phyloP scores from a whole-genome alignment of 176 grass and related monocot species.

The Phragmites australis region DNA sequence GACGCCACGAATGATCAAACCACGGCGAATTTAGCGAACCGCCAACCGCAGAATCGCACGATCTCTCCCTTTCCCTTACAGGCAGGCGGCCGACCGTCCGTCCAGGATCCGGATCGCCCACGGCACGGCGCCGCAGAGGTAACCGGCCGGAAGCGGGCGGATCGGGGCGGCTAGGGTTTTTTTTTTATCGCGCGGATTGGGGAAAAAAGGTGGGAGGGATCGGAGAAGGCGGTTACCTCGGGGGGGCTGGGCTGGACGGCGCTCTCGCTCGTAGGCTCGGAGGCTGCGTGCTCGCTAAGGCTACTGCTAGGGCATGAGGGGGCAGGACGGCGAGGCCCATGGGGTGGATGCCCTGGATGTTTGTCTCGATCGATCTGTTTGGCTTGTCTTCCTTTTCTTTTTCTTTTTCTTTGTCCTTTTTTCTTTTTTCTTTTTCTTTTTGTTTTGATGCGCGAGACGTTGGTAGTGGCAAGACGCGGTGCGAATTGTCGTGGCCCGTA shows the following conservation, averaged over 20 bases:
- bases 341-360: background rate
- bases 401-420: background rate
- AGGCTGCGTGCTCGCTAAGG: background rate
- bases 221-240: slow-evolving; percentile 6
- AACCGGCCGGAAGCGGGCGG: background rate
- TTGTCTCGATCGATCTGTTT: background rate
- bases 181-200: background rate
- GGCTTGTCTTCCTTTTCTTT: background rate
- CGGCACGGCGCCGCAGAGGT: background rate
- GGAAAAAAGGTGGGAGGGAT: background rate
- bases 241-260: background rate
- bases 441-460: background rate
- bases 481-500: background rate
- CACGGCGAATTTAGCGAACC: no score
- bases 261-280: background rate
- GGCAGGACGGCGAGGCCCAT: background rate
- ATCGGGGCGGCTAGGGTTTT: slow-evolving; percentile 20
- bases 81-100: no score
- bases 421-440: background rate
- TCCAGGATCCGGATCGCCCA: background rate
- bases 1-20: background rate
- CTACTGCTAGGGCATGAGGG: slow-evolving; percentile 10
- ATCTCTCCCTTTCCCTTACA: background rate
- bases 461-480: background rate
- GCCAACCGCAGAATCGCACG: background rate